Evolutionary conservation across 495 filamentous ascomycete species (phyloP).

Genomic region (Melanomma pulvis-pyrius): DNA sequence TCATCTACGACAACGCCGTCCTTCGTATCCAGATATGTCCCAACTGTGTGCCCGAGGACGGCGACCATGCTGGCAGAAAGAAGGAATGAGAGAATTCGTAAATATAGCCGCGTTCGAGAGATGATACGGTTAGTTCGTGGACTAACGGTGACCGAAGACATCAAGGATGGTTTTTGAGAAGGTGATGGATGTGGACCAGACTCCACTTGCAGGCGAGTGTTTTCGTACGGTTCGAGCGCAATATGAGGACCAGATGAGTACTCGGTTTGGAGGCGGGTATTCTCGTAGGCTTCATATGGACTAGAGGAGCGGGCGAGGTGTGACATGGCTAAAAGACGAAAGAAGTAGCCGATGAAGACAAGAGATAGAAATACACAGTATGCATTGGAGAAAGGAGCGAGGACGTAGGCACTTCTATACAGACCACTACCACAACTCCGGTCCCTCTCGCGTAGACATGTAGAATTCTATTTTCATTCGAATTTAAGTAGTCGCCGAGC

Average conservation of each 20-base stretch:
- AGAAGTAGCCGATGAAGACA: too few relatives aligned
- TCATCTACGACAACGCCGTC: not conserved
- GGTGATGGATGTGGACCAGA: not conserved
- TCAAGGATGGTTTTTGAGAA: not conserved
- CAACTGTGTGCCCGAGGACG: not conserved
- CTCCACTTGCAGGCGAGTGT: not conserved
- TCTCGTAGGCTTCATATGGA: not conserved
- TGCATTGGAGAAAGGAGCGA: not conserved
- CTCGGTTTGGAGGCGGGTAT: not conserved
- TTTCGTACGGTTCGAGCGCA: not conserved
- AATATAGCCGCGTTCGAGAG: not conserved
- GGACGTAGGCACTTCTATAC: not conserved
- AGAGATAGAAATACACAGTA: not conserved
- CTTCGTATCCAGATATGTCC: not conserved
- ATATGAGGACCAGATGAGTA: not conserved
- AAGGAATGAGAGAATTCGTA: slow-evolving; percentile 6
- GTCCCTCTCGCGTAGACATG: not conserved
- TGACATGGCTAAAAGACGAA: not conserved
- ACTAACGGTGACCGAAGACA: not conserved
- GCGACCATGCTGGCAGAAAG: not conserved
- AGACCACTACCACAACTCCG: not conserved
- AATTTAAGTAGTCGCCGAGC: not conserved
- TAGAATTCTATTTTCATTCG: not conserved
- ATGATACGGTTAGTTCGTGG: not conserved
- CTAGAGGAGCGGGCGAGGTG: not conserved